Evolutionary conservation across 345 rosid species (phyloP), one percentile per base, ranked within the genome.

Genomic region (Salix dunnii): DNA sequence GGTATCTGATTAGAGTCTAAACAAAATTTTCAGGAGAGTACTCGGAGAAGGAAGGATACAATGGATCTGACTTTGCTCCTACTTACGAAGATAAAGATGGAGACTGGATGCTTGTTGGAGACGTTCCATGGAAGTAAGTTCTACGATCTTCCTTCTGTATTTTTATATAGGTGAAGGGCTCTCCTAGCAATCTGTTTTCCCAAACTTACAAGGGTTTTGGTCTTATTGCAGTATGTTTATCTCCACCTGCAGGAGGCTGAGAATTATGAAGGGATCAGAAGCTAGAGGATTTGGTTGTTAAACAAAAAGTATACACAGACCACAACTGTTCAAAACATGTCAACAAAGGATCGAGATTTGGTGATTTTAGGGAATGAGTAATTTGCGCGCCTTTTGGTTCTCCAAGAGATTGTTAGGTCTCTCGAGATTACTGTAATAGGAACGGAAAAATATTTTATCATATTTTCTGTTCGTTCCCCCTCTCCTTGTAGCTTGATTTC

Each of bases 71-170:
- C 6, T 78, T 67, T 60, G 17, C 74, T 55, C 81, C 77, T n/a
- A 73, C 74, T 61, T 77, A 77, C 25, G 79, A 77, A 77, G 79
- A 77, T 31, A 77, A 62, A 62, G 79, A 77, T 62, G 79, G 79
- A 31, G 79, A 77, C 8, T 77, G 79, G 79, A 77, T 77, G 79
- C 79, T 77, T 42, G 74, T 77, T 21, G 79, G 79, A 16, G 79
- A 77, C 63, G 79, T 77, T 70, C 79, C 79, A 70, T 77, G 79
- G 81, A 68, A 62, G 81, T 78, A 73, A 73, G 73, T 73, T 53
- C 40, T 31, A 17, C 5, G 36, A 35, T 21, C 10, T 51, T 12
- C 33, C 35, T 25, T 28, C 13, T 18, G 23, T 20, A 21, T 21
- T 21, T 40, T 17, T 38, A 17, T 40, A n/a, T 68, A 4, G 17